phyloP scores from a whole-genome alignment of 2,329 filamentous ascomycete genomes.

The Trichophyton schoenleinii region DNA sequence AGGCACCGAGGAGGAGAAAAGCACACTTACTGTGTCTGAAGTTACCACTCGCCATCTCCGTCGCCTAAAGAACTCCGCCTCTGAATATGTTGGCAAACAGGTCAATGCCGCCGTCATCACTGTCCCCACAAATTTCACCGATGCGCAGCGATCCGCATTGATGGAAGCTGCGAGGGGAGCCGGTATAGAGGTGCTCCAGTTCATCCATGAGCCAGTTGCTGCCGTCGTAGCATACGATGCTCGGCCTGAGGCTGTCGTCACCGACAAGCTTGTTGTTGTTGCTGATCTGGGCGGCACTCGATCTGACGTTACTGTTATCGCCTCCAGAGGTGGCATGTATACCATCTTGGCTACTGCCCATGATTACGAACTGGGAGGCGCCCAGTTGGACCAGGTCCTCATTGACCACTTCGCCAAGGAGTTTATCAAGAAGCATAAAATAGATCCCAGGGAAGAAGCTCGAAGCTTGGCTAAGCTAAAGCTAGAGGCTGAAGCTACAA shows the following conservation, averaged over 20 bases:
- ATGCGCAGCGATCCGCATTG: constrained; percentile 73
- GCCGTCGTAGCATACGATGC: constrained; percentile 86
- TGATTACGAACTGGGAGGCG: constrained; percentile 86
- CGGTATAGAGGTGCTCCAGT: constrained; percentile 78
- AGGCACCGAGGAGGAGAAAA: constrained; percentile 51
- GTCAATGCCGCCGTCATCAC: constrained; percentile 93
- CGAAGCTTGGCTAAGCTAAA: constrained; percentile 83
- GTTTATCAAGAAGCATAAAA: constrained; percentile 92
- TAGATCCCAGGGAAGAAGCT: constrained; percentile 70
- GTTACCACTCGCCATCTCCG: constrained; percentile 73
- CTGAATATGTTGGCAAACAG: constrained; percentile 82
- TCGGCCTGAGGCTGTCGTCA: constrained; percentile 56
- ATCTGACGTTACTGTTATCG: constrained; percentile 81
- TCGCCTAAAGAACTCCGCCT: constrained; percentile 68
- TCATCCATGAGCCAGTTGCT: constrained; percentile 82
- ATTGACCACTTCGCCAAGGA: constrained; percentile 98
- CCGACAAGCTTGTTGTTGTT: constrained; percentile 84
- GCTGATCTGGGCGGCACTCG: constrained; percentile 87
- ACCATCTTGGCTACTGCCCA: constrained; percentile 85
- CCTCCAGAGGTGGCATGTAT: constrained; percentile 90
- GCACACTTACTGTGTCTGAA: constrained; percentile 64
- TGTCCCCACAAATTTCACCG: constrained; percentile 83
- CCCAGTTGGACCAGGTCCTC: constrained; percentile 75
- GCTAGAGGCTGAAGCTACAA: constrained; percentile 78
- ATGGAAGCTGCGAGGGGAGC: constrained; percentile 65